Base-by-base conservation (phyloP, 202 grass and related monocot species). In the Thinopyrum obtusiflorum region DNA sequence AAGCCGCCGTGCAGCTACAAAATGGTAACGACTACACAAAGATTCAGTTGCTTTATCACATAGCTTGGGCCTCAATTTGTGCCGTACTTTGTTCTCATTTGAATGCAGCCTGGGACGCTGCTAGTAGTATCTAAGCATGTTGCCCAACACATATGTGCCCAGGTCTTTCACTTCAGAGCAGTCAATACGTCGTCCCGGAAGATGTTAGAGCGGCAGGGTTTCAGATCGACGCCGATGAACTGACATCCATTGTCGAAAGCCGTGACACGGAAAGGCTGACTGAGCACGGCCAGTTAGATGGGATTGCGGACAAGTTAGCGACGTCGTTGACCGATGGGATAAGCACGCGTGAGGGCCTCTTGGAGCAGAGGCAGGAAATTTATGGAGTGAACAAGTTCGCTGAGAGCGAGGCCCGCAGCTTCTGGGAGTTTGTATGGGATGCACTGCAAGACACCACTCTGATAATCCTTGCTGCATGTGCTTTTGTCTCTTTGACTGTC, bases 381-480 rank as follows among this genome's bases (percentile, higher is more conserved):
- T 98, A 90, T 32, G 95, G 95, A 60, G 80, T 92, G 49, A 98
- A 98, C 86, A 98, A 89, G 67, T 98, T 98, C 27, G 79, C 89
- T 9, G 95, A 98, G 85, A 88, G 83, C 15, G 86, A 88, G 76
- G 46, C 51, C 24, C 77, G 86, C 28, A 73, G 89, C 80, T 95
- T 98, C 77, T 95, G 91, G 95, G 88, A 90, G 61, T 98, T 98
- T 68, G 88, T 98, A 25, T 90, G 75, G 91, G 95, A 98, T 72
- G 95, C 95, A 18, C 79, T 93, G 69, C 89, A 93, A 74, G 95
- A 95, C 9, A 89, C 89, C 0, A 95, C 93, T 37, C 92, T 98
- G 26, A 81, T 95, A 72, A 93, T 98, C 88, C 95, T 98, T 26
- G 82, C 51, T 71, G 88, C 83, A 2, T 98, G 95, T 86, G 95